Evolutionary conservation across 78 protist species (phyloP).

Genomic region (Isochrysis galbana): DNA sequence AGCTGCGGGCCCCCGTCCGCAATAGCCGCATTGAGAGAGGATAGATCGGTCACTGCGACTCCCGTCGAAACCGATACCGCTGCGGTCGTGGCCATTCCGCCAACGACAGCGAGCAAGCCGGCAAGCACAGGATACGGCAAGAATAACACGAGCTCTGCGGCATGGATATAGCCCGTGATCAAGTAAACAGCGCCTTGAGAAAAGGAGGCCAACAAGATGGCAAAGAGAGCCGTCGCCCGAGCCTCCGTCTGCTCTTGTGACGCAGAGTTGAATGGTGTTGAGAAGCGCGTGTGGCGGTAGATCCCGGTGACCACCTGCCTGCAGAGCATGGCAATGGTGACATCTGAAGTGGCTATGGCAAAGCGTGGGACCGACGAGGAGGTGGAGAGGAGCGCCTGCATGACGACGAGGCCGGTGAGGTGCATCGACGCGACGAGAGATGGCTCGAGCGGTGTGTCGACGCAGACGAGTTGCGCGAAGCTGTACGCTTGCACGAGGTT

Average conservation of each 20-base stretch:
- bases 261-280: too few species aligned
- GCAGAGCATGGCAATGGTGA: background rate
- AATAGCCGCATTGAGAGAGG: background rate
- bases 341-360: background rate
- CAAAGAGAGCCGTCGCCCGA: background rate
- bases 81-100: background rate
- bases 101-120: background rate
- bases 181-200: background rate
- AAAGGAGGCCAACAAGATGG: background rate
- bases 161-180: background rate
- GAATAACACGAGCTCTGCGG: background rate
- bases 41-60: background rate
- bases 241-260: background rate
- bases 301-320: background rate
- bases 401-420: background rate
- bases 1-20: background rate
- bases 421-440: background rate
- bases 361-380: background rate
- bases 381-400: background rate
- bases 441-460: background rate
- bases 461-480: background rate
- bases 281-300: background rate
- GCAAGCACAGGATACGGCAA: background rate
- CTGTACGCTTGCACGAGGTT: background rate
- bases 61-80: background rate